Base-by-base conservation (phyloP, 2,329 filamentous ascomycete genomes). In the Trematosphaeria pertusa region DNA sequence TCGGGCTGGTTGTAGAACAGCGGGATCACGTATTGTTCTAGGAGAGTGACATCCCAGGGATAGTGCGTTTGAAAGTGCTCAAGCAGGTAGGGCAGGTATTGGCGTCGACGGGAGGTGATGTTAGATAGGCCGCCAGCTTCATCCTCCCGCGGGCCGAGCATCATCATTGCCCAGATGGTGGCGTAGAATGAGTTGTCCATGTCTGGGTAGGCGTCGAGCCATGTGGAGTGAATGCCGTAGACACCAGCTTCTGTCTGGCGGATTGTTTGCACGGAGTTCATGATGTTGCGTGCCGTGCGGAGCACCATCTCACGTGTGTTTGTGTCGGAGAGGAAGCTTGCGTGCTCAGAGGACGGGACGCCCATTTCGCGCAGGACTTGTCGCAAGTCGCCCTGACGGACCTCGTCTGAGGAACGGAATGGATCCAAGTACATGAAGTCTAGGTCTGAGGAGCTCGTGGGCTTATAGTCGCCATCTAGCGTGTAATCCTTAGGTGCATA, bases 341-440 rank as follows among this genome's bases (percentile, higher is more conserved):
- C 50, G 72, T 74, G 66, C 21, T 73, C 66, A 9, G 61, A 37
- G 7, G 53, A 37, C 0, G 73, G 67, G 4, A 73, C 74, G 9
- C 79, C 78, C 57, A 83, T 67, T 18, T 80, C 76, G 31, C 78
- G 75, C n/a, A 93, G 74, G 52, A 85, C 78, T 19, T 73, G 73
- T 48, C 81, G 78, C 28, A 97, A 75, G 38, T 82, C 76, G 1
- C 76, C 73, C 10, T 83, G 69, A 0, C 80, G 76, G 0, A 92
- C 81, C 70, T 96, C 91, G 11, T 81, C 73, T 24, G 85, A 81
- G 2, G 82, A 85, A 20, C 84, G 82, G 70, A 89, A 96, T 0
- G 92, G 91, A 62, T 96, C 90, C 55, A 97, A 78, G 65, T 90
- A 95, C 83, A 96, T 93, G 48, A 81, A 77, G 6, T 69, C 62